phyloP scores from a whole-genome alignment of 2,329 filamentous ascomycete species.

The Aureobasidium vineae region DNA sequence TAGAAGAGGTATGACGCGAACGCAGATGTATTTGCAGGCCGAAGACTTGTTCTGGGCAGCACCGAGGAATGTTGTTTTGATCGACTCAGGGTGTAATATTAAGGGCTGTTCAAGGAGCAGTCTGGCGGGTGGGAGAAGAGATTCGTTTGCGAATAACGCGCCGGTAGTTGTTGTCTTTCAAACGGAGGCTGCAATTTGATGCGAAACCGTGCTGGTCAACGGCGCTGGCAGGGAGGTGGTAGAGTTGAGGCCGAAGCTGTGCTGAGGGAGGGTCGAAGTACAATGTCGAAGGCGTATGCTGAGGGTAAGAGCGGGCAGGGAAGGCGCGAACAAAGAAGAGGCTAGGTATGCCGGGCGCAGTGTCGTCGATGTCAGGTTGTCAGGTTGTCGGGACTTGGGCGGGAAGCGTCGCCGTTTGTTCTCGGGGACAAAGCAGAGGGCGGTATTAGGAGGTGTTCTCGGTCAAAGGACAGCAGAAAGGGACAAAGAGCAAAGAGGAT shows the following conservation, averaged over 20 bases:
- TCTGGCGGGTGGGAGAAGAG: neutral
- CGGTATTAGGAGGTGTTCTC: neutral
- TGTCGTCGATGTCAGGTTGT: neutral
- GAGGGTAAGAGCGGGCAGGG: neutral
- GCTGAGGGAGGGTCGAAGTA: neutral
- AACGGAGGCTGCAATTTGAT: constrained; percentile 13
- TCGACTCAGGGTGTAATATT: neutral
- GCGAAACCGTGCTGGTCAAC: constrained; percentile 21
- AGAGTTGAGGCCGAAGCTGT: neutral
- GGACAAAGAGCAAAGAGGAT: constrained; percentile 14
- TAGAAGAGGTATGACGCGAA: neutral
- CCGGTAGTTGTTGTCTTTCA: constrained; percentile 12
- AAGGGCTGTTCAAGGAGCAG: constrained; percentile 3
- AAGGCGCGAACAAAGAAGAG: constrained; percentile 21
- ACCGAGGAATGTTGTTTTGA: neutral
- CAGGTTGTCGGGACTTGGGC: constrained; percentile 2
- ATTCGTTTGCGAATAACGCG: constrained; percentile 2
- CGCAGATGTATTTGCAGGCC: neutral
- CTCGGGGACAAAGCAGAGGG: neutral
- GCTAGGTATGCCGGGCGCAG: constrained; percentile 12
- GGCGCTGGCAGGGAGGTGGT: neutral
- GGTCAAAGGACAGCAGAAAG: constrained; percentile 10
- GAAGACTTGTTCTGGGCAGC: neutral
- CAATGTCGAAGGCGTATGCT: neutral
- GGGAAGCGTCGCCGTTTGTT: constrained; percentile 7